Evolutionary conservation across 371 early-diverging fungal species (phyloP), one percentile per base, ranked within the genome.

Genomic region (Mucor circinelloides): DNA sequence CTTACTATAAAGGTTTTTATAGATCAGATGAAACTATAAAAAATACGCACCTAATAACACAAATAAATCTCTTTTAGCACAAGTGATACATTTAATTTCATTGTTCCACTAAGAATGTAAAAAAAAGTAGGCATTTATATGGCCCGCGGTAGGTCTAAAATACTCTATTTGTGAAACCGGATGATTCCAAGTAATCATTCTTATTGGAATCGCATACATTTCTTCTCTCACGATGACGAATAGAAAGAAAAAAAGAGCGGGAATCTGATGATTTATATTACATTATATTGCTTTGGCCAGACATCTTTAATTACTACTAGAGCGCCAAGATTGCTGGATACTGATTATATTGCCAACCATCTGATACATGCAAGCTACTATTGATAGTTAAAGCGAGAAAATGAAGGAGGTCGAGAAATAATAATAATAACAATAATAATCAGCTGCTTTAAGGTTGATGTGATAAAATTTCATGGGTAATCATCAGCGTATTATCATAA

Each of bases 21-120:
- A 50, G 25, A 50, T 50, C 50, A 50, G 50, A 50, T 50, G 50
- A 50, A 50, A 25, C 50, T 50, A 50, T 50, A 50, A 50, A 30
- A 44, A 21, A 25, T n/a, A n/a, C 10, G 50, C 50, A 50, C 50
- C 25, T 50, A 50, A 25, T 9, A 50, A 50, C 12, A 50, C 25
- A 50, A 50, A 48, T 48, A 50, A 50, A 12, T 23, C n/a, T 12
- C 12, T 50, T 50, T 50, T 50, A 50, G 50, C 21, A 17, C n/a
- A 23, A 50, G 50, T 50, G 50, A 50, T 50, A 50, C 50, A 50
- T 50, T 21, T 50, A 50, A 50, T 50, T 50, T 50, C 50, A 23
- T 50, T 50, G 50, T 50, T 50, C 50, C 50, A 50, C 50, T 12
- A 50, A 3, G 23, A 50, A 10, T 21, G 12, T 23, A 21, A 2